A percentile compares a stretch with the other conserved stretches of the same genome.
Conservation (phyloP, 2,329 filamentous ascomycete species). For the Nigrospora sphaerica region DNA sequence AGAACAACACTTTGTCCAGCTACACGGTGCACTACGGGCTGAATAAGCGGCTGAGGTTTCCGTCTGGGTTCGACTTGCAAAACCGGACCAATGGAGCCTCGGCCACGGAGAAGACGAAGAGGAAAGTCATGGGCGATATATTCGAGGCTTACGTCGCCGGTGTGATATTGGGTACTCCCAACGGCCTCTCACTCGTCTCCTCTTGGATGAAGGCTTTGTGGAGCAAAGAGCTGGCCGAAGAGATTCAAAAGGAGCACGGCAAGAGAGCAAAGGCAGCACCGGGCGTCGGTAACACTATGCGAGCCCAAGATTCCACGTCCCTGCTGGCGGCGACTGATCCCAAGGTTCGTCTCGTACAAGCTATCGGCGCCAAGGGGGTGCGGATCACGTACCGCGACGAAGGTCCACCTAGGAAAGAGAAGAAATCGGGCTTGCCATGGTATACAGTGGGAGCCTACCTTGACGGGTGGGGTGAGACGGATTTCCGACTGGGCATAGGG, state of each 20-base stretch:
- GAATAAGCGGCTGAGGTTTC: slow-evolving; percentile 54
- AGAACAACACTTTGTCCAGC: slow-evolving; percentile 67
- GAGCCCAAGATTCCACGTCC: no score
- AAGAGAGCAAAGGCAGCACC: slow-evolving; percentile 9
- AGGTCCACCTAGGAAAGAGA: slow-evolving; percentile 45
- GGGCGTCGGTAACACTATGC: no score
- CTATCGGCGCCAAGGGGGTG: slow-evolving; percentile 50
- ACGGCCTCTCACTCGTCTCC: slow-evolving; percentile 54
- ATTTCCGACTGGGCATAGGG: slow-evolving; percentile 55
- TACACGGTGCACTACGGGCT: slow-evolving; percentile 69
- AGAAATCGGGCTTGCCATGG: slow-evolving; percentile 43
- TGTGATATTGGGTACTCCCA: slow-evolving; percentile 60
- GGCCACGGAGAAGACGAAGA: slow-evolving; percentile 43
- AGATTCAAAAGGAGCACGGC: slow-evolving; percentile 35
- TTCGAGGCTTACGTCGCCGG: slow-evolving; percentile 89
- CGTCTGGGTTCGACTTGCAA: slow-evolving; percentile 31
- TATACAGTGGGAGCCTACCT: slow-evolving; percentile 60
- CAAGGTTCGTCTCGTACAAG: slow-evolving; percentile 45
- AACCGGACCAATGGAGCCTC: slow-evolving; percentile 28
- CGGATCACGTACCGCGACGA: slow-evolving; percentile 56
- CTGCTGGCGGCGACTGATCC: slow-evolving; percentile 14
- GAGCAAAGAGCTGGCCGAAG: slow-evolving; percentile 53
- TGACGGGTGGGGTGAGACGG: slow-evolving; percentile 60
- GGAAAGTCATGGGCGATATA: slow-evolving; percentile 76
- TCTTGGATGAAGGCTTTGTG: slow-evolving; percentile 72